These are phyloP conservation scores for Aspergillus sp. DNA, from an alignment of 2,329 filamentous ascomycete species.

Conservation along the genomic window DNA sequence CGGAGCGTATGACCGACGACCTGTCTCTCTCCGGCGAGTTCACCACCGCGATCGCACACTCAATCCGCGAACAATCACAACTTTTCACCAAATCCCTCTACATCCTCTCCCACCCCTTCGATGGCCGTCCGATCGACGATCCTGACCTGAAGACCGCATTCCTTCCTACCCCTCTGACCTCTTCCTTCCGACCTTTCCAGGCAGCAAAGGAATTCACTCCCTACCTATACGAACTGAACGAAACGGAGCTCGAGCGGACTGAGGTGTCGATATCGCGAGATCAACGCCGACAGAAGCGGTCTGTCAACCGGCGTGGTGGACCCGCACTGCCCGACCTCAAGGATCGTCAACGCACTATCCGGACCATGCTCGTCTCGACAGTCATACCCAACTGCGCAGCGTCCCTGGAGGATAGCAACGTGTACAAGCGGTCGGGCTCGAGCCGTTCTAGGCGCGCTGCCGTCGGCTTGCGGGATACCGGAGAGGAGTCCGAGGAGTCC, in stretches of 20 bases:
- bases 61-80: slow-evolving; percentile 93
- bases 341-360: slow-evolving; percentile 88
- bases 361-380: slow-evolving; percentile 87
- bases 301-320: slow-evolving; percentile 88
- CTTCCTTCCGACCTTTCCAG: slow-evolving; percentile 85
- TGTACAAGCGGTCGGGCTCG: slow-evolving; percentile 77
- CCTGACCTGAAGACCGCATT: slow-evolving; percentile 84
- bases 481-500: slow-evolving; percentile 83
- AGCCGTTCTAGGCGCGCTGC: slow-evolving; percentile 60
- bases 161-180: slow-evolving; percentile 77
- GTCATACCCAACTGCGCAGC: slow-evolving; percentile 85
- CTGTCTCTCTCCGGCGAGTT: slow-evolving; percentile 93
- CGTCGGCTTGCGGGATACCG: slow-evolving; percentile 58
- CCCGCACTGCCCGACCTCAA: slow-evolving; percentile 94
- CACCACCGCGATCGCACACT: slow-evolving; percentile 94
- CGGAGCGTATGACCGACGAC: slow-evolving; percentile 82
- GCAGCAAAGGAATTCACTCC: slow-evolving; percentile 92
- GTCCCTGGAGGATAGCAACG: slow-evolving; percentile 77
- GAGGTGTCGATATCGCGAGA: slow-evolving; percentile 93
- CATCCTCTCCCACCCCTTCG: slow-evolving; percentile 90
- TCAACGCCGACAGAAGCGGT: slow-evolving; percentile 90
- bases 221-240: slow-evolving; percentile 90
- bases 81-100: slow-evolving; percentile 93
- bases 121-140: slow-evolving; percentile 90
- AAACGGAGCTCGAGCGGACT: slow-evolving; percentile 83